Percentiles rank a stretch among this genome's conserved stretches.
phyloP scores from a whole-genome alignment of 2,329 filamentous ascomycete genomes.

The Trichothecium roseum region DNA sequence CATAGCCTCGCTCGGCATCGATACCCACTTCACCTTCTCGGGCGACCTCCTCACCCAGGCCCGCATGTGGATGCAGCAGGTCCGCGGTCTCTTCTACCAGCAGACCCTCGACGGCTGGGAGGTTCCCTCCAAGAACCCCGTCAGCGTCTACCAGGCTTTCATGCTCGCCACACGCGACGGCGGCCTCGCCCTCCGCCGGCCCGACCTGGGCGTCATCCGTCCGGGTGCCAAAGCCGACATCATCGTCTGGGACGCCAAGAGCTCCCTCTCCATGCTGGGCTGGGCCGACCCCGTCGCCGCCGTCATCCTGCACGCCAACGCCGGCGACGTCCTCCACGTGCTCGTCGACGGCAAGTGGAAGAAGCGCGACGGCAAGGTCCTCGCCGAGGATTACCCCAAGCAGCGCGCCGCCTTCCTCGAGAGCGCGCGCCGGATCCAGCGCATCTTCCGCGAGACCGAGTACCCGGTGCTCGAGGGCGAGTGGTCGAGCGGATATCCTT shows the following conservation, averaged over 20 bases:
- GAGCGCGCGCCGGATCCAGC: conserved; percentile 6
- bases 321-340: conserved; percentile 41
- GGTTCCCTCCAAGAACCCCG: conserved; percentile 35
- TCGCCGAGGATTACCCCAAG: conserved; percentile 10
- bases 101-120: conserved; percentile 25
- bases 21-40: conserved; percentile 42
- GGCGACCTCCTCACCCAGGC: conserved; percentile 39
- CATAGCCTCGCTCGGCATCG: conserved; percentile 41
- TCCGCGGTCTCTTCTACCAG: conserved; percentile 16
- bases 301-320: conserved; percentile 42
- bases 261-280: conserved; percentile 37
- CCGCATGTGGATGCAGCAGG: conserved; percentile 39
- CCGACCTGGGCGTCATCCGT: conserved; percentile 38
- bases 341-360: conserved; percentile 36
- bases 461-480: conserved; percentile 2
- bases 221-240: conserved; percentile 44
- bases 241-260: conserved; percentile 38
- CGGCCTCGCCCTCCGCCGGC: conserved; percentile 36
- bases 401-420: conserved; percentile 2
- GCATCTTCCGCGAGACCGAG: conserved; percentile 1
- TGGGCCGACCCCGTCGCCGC: conserved; percentile 47
- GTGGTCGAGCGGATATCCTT: background rate
- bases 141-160: conserved; percentile 45
- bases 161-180: conserved; percentile 42
- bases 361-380: conserved; percentile 32